phyloP scores from a whole-genome alignment of 257 asterid species.

The Fraxinus cuspidata region DNA sequence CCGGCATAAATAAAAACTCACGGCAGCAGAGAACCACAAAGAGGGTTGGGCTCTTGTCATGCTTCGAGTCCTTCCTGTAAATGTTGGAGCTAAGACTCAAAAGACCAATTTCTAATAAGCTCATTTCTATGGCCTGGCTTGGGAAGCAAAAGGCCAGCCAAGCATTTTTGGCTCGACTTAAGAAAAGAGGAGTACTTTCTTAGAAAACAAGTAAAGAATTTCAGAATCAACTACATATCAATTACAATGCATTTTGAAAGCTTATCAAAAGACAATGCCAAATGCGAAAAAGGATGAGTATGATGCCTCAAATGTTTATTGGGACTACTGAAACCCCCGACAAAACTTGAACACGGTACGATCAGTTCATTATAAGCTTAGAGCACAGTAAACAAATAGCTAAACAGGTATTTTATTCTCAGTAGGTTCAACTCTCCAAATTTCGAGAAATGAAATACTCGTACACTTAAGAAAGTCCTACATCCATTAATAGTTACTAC shows the following conservation, averaged over 20 bases:
- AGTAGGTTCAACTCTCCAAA: not conserved
- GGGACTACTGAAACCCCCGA: not conserved
- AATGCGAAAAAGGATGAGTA: not conserved
- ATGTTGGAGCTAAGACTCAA: not conserved
- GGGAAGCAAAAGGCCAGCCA: not conserved
- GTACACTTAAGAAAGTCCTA: not conserved
- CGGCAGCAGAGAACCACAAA: not conserved
- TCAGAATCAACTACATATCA: not conserved
- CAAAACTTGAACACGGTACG: not conserved
- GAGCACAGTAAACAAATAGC: not conserved
- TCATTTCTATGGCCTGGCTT: not conserved
- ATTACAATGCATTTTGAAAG: not conserved
- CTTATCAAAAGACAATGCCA: not conserved
- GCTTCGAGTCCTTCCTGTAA: not conserved
- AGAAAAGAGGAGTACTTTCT: not conserved
- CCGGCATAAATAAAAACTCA: not conserved
- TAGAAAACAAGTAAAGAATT: not conserved
- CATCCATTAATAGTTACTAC: not conserved
- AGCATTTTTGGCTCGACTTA: not conserved
- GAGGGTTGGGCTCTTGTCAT: not conserved
- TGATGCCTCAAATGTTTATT: not conserved
- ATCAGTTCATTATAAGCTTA: not conserved
- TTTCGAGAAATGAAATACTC: not conserved
- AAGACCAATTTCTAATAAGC: not conserved
- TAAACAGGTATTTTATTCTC: not conserved